Percentiles rank a stretch among this genome's conserved stretches.
Conservation (phyloP, 2,329 filamentous ascomycete species). For the Epichloe festucae region DNA sequence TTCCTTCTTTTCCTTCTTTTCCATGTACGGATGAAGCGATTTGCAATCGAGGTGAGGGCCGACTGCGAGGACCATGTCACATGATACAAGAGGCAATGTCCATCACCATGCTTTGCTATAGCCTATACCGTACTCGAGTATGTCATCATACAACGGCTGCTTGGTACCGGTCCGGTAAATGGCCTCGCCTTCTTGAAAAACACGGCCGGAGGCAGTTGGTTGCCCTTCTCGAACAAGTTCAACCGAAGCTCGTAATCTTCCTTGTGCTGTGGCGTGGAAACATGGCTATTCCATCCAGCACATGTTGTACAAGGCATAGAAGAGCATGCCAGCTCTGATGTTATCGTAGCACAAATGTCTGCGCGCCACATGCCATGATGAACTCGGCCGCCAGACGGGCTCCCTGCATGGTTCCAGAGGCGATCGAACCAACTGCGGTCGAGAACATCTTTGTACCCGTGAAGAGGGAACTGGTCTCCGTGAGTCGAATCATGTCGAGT, state of each 20-base stretch:
- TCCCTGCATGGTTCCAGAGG: constrained; percentile 23
- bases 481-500: constrained; percentile 12
- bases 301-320: constrained; percentile 19
- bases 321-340: constrained; percentile 8
- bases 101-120: no score
- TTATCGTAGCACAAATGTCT: no score
- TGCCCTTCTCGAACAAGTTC: constrained; percentile 11
- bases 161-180: constrained; percentile 12
- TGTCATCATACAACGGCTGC: constrained; percentile 14
- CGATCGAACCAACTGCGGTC: constrained; percentile 18
- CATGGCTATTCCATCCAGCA: constrained; percentile 11
- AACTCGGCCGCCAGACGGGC: constrained; percentile 9
- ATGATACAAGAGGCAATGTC: no score
- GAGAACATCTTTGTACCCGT: constrained; percentile 16
- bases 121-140: constrained; percentile 15
- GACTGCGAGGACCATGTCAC: no score
- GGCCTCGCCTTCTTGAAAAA: constrained; percentile 17
- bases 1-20: no score
- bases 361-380: no score
- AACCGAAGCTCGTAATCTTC: constrained; percentile 9
- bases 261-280: constrained; percentile 4
- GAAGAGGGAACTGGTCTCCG: constrained; percentile 13
- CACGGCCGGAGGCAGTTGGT: constrained; percentile 10
- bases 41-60: no score
- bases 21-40: no score